Evolutionary conservation across 2,329 filamentous ascomycete genomes (phyloP).

Genomic region (Plectosphaerella plurivora): DNA sequence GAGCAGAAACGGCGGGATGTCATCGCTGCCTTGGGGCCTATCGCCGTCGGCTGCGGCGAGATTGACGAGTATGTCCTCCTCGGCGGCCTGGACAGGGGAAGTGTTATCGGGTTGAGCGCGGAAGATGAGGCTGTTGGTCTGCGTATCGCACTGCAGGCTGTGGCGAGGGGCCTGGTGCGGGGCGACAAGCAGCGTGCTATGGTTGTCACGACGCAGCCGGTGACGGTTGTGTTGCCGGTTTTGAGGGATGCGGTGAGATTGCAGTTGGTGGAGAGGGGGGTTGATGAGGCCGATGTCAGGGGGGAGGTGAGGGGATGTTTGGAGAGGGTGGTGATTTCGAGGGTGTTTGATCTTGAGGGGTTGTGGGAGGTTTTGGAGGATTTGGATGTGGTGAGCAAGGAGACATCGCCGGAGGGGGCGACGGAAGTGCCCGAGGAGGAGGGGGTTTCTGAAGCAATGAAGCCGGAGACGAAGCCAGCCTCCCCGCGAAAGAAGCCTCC

Average conservation of each 20-base stretch:
- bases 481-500: slow-evolving; percentile 5
- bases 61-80: slow-evolving; percentile 43
- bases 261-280: slow-evolving; percentile 21
- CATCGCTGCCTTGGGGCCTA: slow-evolving; percentile 21
- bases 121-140: slow-evolving; percentile 46
- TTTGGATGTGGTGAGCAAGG: slow-evolving; percentile 24
- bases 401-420: no score
- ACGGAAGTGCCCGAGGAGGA: no score
- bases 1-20: slow-evolving; percentile 31
- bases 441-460: background rate
- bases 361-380: slow-evolving; percentile 53
- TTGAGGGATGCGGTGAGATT: slow-evolving; percentile 35
- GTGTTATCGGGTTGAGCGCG: slow-evolving; percentile 48
- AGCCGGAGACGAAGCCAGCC: no score
- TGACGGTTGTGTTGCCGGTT: slow-evolving; percentile 31
- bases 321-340: slow-evolving; percentile 46
- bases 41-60: slow-evolving; percentile 39
- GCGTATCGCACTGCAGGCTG: slow-evolving; percentile 42
- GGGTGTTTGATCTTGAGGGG: slow-evolving; percentile 56
- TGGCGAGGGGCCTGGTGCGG: slow-evolving; percentile 32
- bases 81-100: slow-evolving; percentile 44
- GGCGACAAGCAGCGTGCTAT: slow-evolving; percentile 24
- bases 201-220: slow-evolving; percentile 45
- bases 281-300: slow-evolving; percentile 11
- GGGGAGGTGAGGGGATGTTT: slow-evolving; percentile 31